Base-by-base conservation (phyloP, 2,329 filamentous ascomycete species). In the Pseudogymnoascus sp. region DNA sequence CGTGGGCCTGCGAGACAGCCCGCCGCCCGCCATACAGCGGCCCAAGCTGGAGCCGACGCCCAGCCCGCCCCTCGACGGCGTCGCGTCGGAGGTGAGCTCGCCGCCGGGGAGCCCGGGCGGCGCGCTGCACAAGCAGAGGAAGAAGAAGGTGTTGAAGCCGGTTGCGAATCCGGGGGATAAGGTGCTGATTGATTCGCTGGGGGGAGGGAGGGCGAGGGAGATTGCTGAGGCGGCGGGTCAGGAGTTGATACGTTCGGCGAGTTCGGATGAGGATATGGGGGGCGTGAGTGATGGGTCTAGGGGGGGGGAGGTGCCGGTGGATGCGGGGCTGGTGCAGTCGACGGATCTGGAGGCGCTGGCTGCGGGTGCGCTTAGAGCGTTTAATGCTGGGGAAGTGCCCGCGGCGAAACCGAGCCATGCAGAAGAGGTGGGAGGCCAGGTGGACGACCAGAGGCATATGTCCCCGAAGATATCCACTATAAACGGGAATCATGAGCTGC, bases 151-250 rank as follows among this genome's bases (percentile, higher is more conserved):
- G 66, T 77, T 72, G 69, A 84, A 83, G 81, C 75, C 80, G 65
- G 78, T 74, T 66, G 77, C 82, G 42, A 83, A 77, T 68, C 82
- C 82, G 71, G 84, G 82, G 68, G 85, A 89, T 80, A 83, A 79
- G 67, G 85, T 90, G 66, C 79, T 93, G 73, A 80, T 93, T 65
- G 75, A 77, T 62, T 78, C 80, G 72, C 80, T 92, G 77, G 83
- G 78, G 68, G 82, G 79, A 70, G 84, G 85, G 69, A 84, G 85
- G 70, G 78, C 79, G 67, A 85, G 82, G 59, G 86, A 91, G 59
- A 82, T 90, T 69, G 86, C 86, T 63, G 76, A 75, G 66, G 71
- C 75, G 69, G 87, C 84, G 62, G 81, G 79, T 65, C 75, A 76
- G 65, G 72, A 79, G 66, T 78, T 42, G 9, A 42, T 42, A 42